Conservation (phyloP, 2,329 filamentous ascomycete genomes). For the Diaporthe amygdali region DNA sequence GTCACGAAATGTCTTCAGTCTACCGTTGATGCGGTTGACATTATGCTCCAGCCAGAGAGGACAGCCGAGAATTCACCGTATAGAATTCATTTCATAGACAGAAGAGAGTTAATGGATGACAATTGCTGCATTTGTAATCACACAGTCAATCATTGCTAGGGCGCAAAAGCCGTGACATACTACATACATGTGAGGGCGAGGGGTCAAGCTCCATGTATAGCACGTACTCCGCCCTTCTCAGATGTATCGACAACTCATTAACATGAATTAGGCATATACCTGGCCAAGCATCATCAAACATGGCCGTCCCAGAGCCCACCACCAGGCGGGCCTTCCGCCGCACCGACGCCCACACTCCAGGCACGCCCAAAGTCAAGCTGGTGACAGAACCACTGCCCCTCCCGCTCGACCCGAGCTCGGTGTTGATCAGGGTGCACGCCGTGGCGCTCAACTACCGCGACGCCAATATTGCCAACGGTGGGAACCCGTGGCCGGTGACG, state of each 20-base stretch:
- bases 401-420: not conserved
- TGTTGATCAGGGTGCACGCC: slow-evolving; percentile 36
- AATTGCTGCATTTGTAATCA: not conserved
- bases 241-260: not conserved
- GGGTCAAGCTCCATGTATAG: not conserved
- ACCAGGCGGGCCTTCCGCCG: not conserved
- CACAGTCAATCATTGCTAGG: not conserved
- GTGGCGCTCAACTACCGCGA: slow-evolving; percentile 42
- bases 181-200: not conserved
- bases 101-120: no score
- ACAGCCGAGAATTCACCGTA: no score
- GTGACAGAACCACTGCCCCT: not conserved
- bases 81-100: no score
- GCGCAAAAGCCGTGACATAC: not conserved
- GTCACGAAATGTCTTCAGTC: not conserved
- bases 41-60: not conserved
- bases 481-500: slow-evolving; percentile 47
- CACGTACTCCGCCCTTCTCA: not conserved
- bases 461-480: slow-evolving; percentile 42
- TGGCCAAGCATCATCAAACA: not conserved
- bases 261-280: not conserved
- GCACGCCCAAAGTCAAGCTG: not conserved
- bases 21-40: not conserved
- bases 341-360: not conserved
- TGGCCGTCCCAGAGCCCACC: not conserved